Conservation (phyloP, 257 asterid genomes). For the Capsicum chinense region DNA sequence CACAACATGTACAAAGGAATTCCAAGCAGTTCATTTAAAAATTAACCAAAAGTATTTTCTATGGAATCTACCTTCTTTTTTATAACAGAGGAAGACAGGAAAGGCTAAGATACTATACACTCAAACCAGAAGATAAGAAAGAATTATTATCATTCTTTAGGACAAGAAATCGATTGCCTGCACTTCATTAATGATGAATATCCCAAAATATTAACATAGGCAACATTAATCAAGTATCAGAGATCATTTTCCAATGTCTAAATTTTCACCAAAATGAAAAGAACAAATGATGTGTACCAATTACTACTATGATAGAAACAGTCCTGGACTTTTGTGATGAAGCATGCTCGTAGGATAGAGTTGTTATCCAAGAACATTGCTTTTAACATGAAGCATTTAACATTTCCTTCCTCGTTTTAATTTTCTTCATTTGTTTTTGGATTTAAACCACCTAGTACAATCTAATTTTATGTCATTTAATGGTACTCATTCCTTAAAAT, state of each 20-base stretch:
- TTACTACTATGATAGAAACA: not conserved
- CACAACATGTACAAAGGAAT: not conserved
- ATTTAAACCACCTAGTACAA: not conserved
- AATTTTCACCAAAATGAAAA: not conserved
- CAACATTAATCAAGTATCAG: not conserved
- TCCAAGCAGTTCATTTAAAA: slow-evolving; percentile 6
- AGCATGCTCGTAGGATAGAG: slow-evolving; percentile 20
- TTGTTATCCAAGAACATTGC: slow-evolving; percentile 13
- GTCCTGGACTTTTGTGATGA: slow-evolving; percentile 5
- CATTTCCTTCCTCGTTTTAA: not conserved
- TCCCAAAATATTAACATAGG: not conserved
- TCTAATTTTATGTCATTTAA: not conserved
- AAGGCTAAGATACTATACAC: not conserved
- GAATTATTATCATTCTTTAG: not conserved
- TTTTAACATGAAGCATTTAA: not conserved
- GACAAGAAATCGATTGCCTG: not conserved
- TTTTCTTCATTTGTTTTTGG: not conserved
- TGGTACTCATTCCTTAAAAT: not conserved
- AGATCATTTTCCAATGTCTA: not conserved
- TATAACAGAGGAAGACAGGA: not conserved
- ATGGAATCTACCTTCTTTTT: not conserved
- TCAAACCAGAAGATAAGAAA: not conserved
- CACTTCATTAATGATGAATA: not conserved
- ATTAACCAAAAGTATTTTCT: not conserved
- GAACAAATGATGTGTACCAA: not conserved